Evolutionary conservation across 768 basidiomycete species (phyloP).

Genomic region (Suillus variegatus): DNA sequence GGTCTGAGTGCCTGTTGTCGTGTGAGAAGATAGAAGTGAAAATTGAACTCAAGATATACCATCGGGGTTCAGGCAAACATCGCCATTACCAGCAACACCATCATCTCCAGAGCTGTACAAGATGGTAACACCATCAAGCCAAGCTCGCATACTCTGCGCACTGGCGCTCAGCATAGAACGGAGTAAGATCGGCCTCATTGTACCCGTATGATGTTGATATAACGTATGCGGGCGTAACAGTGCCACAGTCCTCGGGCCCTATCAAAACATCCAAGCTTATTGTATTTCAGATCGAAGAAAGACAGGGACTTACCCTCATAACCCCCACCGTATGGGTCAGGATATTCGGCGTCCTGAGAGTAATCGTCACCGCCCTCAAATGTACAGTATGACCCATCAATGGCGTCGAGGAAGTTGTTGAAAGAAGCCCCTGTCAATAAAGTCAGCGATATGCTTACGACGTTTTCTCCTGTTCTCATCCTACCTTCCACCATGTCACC

Average conservation of each 20-base stretch:
- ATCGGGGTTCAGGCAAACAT: conserved; percentile 33
- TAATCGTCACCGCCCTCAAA: conserved; percentile 47
- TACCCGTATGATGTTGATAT: conserved; percentile 46
- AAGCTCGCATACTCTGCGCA: conserved; percentile 48
- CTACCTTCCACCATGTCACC: conserved; percentile 44
- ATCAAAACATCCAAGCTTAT: neutral
- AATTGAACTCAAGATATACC: conserved; percentile 14
- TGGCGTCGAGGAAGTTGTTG: conserved; percentile 49
- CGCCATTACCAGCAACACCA: conserved; percentile 32
- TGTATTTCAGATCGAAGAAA: no score
- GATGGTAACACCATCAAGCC: conserved; percentile 37
- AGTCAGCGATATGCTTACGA: neutral
- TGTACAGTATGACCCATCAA: conserved; percentile 45
- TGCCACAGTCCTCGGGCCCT: conserved; percentile 37
- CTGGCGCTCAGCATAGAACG: conserved; percentile 41
- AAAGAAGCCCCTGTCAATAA: conserved; percentile 41
- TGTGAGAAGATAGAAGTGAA: neutral
- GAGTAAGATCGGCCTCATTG: conserved; percentile 37
- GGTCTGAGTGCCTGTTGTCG: conserved; percentile 32
- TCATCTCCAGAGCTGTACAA: conserved; percentile 34
- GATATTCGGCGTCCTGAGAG: conserved; percentile 36
- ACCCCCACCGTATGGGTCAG: conserved; percentile 26
- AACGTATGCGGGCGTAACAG: conserved; percentile 38
- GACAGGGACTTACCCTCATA: conserved; percentile 15
- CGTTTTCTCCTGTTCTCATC: neutral